These are phyloP conservation scores for Podaxis sp. DNA, from an alignment of 768 basidiomycete species.

Conservation along the genomic window DNA sequence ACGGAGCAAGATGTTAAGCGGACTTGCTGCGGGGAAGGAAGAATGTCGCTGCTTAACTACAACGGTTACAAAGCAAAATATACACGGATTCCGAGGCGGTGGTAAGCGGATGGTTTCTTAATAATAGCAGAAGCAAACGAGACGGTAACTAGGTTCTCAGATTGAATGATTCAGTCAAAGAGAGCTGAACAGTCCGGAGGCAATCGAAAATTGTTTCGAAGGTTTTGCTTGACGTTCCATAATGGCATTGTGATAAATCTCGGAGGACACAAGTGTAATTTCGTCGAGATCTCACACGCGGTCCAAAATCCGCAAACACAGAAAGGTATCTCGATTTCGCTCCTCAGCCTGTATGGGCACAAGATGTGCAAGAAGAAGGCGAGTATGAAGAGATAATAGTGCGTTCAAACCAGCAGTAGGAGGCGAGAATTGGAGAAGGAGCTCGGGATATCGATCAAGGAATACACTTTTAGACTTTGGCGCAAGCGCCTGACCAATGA, in stretches of 20 bases:
- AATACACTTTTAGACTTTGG: conserved; percentile 7
- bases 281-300: background rate
- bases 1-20: background rate
- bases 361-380: background rate
- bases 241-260: background rate
- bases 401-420: background rate
- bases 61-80: background rate
- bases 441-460: background rate
- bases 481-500: background rate
- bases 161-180: background rate
- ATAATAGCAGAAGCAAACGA: background rate
- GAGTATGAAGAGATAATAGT: background rate
- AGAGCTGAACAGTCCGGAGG: background rate
- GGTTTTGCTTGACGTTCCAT: background rate
- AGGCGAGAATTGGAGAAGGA: background rate
- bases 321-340: background rate
- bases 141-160: conserved; percentile 5
- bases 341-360: background rate
- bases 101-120: background rate
- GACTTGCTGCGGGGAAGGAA: background rate
- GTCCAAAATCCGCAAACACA: background rate
- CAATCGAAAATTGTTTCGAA: background rate
- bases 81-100: conserved; percentile 7
- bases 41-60: background rate
- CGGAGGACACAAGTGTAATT: background rate